Evolutionary conservation across 257 asterid species (phyloP), one percentile per base, ranked within the genome.

Genomic region (Solanum lycopersicoides): DNA sequence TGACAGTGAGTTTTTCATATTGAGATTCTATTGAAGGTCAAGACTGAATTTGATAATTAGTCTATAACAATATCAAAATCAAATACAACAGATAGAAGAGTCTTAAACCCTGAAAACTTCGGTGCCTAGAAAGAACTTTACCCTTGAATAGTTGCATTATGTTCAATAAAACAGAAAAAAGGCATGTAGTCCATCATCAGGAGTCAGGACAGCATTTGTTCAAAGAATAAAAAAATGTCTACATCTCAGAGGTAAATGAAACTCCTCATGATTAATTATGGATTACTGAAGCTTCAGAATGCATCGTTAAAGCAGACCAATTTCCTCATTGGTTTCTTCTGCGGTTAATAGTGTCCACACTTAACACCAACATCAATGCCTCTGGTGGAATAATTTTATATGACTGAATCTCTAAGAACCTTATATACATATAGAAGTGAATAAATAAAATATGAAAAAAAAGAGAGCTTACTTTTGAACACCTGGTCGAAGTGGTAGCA

Each of bases 401-500:
- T 72, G 79, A 15, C 28, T 34, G 44, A 69, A 32, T 32, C 79
- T 72, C 28, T 35, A 73, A 73, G 5, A 73, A 73, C 28, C 47
- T 73, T 30, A 15, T 37, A 12, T 71, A 35, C 25, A 35, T 73
- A 73, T 35, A 20, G 16, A 34, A 35, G 45, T 73, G 30, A 35
- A 72, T 35, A 35, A 18, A 72, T 9, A 72, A 72, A 73, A 35
- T 35, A 18, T 71, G 79, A 72, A 34, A 50, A 53, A 20, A 21
- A 56, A 20, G 15, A 20, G 15, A 79, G 53, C 95, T 91, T 91
- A 96, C 99, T 94, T 95, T 71, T 96, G 95, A 18, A 96, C 99
- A 85, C 99, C 99, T 32, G 98, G 98, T 65, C 98, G 93, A 90
- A 96, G 98, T 85, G 98, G 98, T 71, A 96, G 93, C 94, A 96